Evolutionary conservation across 2,329 filamentous ascomycete species (phyloP), one percentile per base, ranked within the genome.

Genomic region (Monosporascus sp.): DNA sequence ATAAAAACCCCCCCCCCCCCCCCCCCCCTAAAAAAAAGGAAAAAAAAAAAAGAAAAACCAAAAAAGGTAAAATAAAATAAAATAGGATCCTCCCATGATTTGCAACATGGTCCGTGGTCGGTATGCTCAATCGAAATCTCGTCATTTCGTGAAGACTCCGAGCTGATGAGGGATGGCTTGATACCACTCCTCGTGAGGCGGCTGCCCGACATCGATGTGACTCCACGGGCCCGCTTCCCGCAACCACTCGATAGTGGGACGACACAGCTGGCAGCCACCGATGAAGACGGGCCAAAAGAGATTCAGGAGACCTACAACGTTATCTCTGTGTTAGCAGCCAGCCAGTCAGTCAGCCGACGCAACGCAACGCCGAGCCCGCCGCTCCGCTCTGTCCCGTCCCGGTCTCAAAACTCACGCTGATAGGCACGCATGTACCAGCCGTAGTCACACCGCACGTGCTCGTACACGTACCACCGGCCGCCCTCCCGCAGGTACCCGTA

Each of bases 381-480:
- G 27, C 9, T 31, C 27, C 27, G 9, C 27, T 31, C 9, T 1
- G 27, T 31, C 27, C 27, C 27, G 9, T 22, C 17, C 2, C 20
- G 8, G 38, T 14, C 17, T 25, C 6, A 22, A 37, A 24, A 71
- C 79, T 70, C 60, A 81, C 80, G 68, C 62, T 83, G 80, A 63
- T 82, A 83, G 17, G 70, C 50, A 14, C 61, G 55, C 60, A 82
- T 70, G 24, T 68, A 62, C 60, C 70, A 69, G 9, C 69, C 70
- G 5, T 65, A 59, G 44, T 69, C 68, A 48, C 66, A 67, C 51
- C 66, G 63, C 39, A 87, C 80, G 60, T 87, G 83, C 70, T 87
- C 83, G 58, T 78, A 85, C 1, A 82, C 75, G 55, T 84, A 82
- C 82, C 82, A 85, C 38, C 77, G 70, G 0, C 83, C 83, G 5